These are phyloP conservation scores for Aphanomyces invadans DNA, from an alignment of 352 stramenopile species.

Conservation along the genomic window DNA sequence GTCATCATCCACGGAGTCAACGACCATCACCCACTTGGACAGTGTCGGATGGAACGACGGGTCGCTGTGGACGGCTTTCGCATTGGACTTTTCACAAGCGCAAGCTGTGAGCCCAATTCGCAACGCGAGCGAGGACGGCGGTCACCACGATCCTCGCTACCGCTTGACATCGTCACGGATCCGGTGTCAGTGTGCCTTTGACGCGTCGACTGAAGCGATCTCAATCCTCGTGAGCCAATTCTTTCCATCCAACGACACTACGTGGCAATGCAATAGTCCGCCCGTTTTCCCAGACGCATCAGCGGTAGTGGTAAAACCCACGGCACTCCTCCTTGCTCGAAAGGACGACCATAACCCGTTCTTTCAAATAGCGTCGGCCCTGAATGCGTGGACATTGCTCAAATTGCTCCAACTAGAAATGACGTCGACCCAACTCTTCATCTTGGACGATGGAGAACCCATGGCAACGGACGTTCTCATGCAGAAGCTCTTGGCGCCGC, in stretches of 20 bases:
- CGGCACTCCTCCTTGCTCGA: slow-evolving; percentile 35
- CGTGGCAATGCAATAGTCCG: not conserved
- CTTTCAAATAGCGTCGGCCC: slow-evolving; percentile 38
- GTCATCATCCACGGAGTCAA: not conserved
- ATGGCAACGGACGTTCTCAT: slow-evolving; percentile 40
- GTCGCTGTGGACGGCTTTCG: slow-evolving; percentile 32
- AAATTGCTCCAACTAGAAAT: slow-evolving; percentile 33
- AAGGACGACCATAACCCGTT: slow-evolving; percentile 51
- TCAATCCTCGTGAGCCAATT: slow-evolving; percentile 6
- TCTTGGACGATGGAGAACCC: slow-evolving; percentile 39
- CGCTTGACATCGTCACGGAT: slow-evolving; percentile 24
- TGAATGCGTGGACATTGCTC: slow-evolving; percentile 40
- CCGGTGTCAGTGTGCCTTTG: slow-evolving; percentile 17
- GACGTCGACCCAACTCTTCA: slow-evolving; percentile 34
- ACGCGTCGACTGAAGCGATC: slow-evolving; percentile 17
- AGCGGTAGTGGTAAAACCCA: not conserved
- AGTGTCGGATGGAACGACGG: slow-evolving; percentile 9
- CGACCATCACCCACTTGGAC: slow-evolving; percentile 9
- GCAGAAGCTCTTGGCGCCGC: slow-evolving; percentile 33
- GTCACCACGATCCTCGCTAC: slow-evolving; percentile 36
- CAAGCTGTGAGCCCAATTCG: slow-evolving; percentile 29
- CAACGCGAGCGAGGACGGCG: slow-evolving; percentile 30
- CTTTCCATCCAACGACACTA: not conserved
- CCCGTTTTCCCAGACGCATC: not conserved
- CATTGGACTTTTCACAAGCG: slow-evolving; percentile 37